A percentile compares a stretch with the other conserved stretches of the same genome.
These are phyloP conservation scores for Mortierella claussenii DNA, from an alignment of 192 early-diverging fungal species.

Conservation along the genomic window DNA sequence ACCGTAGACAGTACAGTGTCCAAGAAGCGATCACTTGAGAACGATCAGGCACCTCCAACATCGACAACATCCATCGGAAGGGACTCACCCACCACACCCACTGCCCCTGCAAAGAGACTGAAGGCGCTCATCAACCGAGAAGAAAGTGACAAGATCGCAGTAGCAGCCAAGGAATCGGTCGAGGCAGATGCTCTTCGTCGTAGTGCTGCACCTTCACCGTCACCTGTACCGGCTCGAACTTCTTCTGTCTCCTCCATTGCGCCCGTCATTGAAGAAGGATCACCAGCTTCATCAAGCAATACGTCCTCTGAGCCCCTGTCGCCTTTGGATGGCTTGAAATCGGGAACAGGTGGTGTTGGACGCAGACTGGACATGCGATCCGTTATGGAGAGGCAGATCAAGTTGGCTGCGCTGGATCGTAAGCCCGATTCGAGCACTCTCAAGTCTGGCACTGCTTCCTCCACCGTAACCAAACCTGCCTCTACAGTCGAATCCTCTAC, in stretches of 20 bases:
- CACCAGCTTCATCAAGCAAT: not conserved
- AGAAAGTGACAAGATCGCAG: constrained; percentile 8
- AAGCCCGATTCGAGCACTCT: no score
- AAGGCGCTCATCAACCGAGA: constrained; percentile 7
- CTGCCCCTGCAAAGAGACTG: constrained; percentile 6
- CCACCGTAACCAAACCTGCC: not conserved
- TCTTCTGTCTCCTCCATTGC: not conserved
- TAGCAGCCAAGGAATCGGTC: constrained; percentile 22
- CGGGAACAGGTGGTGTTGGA: not conserved
- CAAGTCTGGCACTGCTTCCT: not conserved
- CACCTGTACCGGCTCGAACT: constrained; percentile 18
- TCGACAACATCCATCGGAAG: not conserved
- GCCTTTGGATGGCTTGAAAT: constrained; percentile 3
- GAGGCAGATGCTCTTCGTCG: constrained; percentile 35
- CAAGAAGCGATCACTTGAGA: constrained; percentile 23
- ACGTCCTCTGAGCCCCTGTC: constrained; percentile 16
- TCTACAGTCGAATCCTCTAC: not conserved
- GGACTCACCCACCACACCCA: not conserved
- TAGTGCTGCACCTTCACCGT: constrained; percentile 37
- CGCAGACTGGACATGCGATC: constrained; percentile 35
- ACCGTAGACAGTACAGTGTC: not conserved
- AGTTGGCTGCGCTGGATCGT: constrained; percentile 34
- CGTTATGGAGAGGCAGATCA: constrained; percentile 33
- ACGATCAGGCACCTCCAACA: not conserved
- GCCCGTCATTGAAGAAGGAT: not conserved